Base-by-base conservation (phyloP, 2,329 filamentous ascomycete species). In the Tolypocladium paradoxum region DNA sequence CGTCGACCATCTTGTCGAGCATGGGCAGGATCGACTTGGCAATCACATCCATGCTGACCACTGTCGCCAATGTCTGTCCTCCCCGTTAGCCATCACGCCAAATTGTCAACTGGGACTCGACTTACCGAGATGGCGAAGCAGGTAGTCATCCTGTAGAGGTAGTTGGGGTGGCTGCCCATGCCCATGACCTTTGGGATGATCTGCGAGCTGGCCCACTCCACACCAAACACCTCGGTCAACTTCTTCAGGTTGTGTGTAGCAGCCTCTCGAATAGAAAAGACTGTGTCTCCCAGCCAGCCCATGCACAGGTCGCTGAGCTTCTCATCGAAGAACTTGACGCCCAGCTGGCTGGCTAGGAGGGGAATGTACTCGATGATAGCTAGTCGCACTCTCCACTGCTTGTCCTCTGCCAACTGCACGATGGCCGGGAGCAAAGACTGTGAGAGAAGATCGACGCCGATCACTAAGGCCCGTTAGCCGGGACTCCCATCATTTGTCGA, bases 301-400 rank as follows among this genome's bases (percentile, higher is more conserved):
- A 99, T 97, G 77, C 93, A 99, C 37, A 99, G 78, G 60, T 84
- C 87, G 70, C 89, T 92, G 52, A 99, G 81, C 75, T 99, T 95
- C 73, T 99, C 93, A 63, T 99, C 91, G 66, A 99, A 99, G 78
- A 99, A 99, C 68, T 95, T 84, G 51, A 97, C 91, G 49, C 93
- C 93, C 14, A 99, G 82, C 70, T 99, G 93, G 65, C 90, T 93
- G 52, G 93, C 93, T 55, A 99, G 83, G 54, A 99, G 81, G 33
- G 93, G 93, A 63, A 99, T 96, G 74, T 99, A 97, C 79, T 99
- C 92, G 70, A 99, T 99, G 68, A 99, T 99, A 56, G 93, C 93
- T 60, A 99, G 80, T 61, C 93, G 88, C 56, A 99, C 93, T 65
- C 93, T 86, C 93, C 93, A 99, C 76, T 97, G 91, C 80, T 99